Conservation (phyloP, 2,329 filamentous ascomycete genomes). For the Byssoonygena ceratinophila region DNA sequence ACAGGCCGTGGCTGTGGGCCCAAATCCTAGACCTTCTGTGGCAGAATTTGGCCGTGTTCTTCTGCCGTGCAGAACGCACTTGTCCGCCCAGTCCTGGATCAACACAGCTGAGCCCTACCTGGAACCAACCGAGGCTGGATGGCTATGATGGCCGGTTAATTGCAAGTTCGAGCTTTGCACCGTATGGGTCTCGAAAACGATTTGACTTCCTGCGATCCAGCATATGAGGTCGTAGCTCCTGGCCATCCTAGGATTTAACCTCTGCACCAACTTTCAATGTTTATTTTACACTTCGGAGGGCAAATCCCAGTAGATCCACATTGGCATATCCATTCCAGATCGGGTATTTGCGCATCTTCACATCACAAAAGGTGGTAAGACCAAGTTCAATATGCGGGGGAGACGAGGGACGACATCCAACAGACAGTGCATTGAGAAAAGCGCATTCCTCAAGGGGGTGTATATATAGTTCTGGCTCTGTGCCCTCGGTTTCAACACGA, state of each 20-base stretch:
- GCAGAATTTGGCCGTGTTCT: not conserved
- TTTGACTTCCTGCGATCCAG: not conserved
- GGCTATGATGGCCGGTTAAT: not conserved
- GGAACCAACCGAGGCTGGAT: not conserved
- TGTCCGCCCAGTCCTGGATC: not conserved
- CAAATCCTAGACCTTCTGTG: not conserved
- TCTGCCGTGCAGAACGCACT: not conserved
- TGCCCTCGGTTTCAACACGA: not conserved
- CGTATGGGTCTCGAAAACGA: not conserved
- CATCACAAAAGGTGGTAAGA: not conserved
- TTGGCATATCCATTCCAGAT: constrained; percentile 4
- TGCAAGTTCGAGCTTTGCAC: not conserved
- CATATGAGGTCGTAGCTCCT: not conserved
- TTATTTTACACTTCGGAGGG: not conserved
- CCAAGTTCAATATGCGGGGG: constrained; percentile 2
- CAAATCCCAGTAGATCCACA: constrained; percentile 1
- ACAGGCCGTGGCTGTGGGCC: constrained; percentile 1
- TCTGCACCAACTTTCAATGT: not conserved
- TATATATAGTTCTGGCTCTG: not conserved
- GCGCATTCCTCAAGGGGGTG: not conserved
- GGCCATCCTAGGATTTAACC: not conserved
- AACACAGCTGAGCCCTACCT: not conserved
- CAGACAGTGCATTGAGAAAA: not conserved
- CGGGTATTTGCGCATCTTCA: not conserved
- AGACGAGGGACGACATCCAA: not conserved